phyloP scores from a whole-genome alignment of 495 filamentous ascomycete genomes.

The Trichodelitschia bisporula region DNA sequence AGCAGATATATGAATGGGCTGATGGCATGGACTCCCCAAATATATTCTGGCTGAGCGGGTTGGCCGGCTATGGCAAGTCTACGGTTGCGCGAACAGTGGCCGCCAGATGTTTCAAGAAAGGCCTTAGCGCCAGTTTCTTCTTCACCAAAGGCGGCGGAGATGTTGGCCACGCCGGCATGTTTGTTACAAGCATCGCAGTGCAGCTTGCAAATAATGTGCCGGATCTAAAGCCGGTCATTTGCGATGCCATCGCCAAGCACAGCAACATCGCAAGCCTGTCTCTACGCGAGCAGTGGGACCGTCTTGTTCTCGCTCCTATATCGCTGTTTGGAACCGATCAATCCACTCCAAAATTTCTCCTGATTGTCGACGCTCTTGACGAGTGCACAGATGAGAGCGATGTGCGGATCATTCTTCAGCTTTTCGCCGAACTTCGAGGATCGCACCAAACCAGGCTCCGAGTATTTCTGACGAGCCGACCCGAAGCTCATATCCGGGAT shows the following conservation, averaged over 20 bases:
- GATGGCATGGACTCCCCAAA: conserved; percentile 1
- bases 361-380: conserved; percentile 9
- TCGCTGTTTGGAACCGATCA: background rate
- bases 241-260: conserved; percentile 16
- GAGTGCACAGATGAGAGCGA: conserved; percentile 8
- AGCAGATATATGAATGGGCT: no score
- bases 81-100: conserved; percentile 11
- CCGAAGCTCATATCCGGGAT: conserved; percentile 10
- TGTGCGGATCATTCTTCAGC: conserved; percentile 7
- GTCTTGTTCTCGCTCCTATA: conserved; percentile 22
- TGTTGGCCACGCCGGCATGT: conserved; percentile 15
- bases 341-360: background rate
- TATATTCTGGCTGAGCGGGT: conserved; percentile 17
- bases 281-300: conserved; percentile 22
- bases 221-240: conserved; percentile 12
- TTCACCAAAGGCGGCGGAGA: conserved; percentile 12
- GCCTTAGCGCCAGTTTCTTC: conserved; percentile 5
- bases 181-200: conserved; percentile 22
- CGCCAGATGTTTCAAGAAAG: conserved; percentile 1
- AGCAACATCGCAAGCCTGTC: conserved; percentile 7
- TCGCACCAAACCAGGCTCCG: background rate
- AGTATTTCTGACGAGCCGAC: conserved; percentile 4
- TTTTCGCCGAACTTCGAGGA: conserved; percentile 6
- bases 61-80: conserved; percentile 8
- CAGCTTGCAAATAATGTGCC: conserved; percentile 18